phyloP scores from a whole-genome alignment of 805 yeast genomes.

The Candida insectalens region DNA sequence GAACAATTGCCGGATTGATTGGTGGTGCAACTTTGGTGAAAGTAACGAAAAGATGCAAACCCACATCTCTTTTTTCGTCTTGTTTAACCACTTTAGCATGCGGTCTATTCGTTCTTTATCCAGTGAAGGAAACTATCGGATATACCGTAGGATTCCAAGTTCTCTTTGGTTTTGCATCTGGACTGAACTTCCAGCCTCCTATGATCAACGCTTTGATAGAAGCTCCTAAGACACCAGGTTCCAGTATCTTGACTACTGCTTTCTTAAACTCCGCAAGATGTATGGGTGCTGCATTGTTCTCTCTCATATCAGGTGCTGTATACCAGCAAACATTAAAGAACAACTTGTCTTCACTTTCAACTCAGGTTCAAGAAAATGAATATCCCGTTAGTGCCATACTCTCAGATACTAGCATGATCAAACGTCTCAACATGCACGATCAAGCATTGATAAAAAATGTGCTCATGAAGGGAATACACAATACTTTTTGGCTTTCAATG shows the following conservation, averaged over 20 bases:
- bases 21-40: neutral
- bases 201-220: slow-evolving; percentile 1
- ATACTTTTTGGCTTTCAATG: slow-evolving; percentile 30
- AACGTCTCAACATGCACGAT: slow-evolving; percentile 6
- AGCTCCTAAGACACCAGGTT: slow-evolving; percentile 5
- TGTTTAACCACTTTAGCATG: neutral
- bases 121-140: neutral
- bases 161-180: slow-evolving; percentile 3
- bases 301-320: slow-evolving; percentile 1
- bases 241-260: slow-evolving; percentile 2
- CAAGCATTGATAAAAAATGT: slow-evolving; percentile 9
- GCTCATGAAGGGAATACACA: slow-evolving; percentile 28
- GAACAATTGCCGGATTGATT: slow-evolving; percentile 28
- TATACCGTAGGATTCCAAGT: slow-evolving; percentile 2
- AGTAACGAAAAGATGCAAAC: too few relatives aligned
- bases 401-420: neutral
- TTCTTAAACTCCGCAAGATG: slow-evolving; percentile 3
- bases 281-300: slow-evolving; percentile 4
- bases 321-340: slow-evolving; percentile 4
- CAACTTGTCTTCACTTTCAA: neutral
- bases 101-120: slow-evolving; percentile 1
- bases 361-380: neutral
- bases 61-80: neutral
- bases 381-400: neutral
- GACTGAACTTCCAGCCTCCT: slow-evolving; percentile 3